Evolutionary conservation across 345 rosid species (phyloP).

Genomic region (Murraya koenigii): DNA sequence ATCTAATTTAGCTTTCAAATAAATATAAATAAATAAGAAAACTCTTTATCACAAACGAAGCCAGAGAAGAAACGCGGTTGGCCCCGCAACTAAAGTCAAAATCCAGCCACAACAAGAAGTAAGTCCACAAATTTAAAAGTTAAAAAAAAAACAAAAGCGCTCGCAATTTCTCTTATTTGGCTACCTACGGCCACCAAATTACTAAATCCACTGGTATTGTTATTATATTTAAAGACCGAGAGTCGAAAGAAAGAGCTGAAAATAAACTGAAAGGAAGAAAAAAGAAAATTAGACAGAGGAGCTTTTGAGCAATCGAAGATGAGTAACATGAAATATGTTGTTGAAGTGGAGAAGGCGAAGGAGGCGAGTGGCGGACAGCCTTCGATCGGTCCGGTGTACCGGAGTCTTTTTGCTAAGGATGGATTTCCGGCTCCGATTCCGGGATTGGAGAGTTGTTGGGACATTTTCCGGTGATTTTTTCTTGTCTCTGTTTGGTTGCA

Average conservation of each 20-base stretch:
- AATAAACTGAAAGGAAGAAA: not conserved
- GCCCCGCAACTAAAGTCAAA: not conserved
- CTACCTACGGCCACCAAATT: slow-evolving; percentile 9
- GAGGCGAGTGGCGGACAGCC: slow-evolving; percentile 62
- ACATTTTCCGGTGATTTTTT: slow-evolving; percentile 71
- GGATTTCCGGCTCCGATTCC: slow-evolving; percentile 77
- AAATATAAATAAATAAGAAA: not conserved
- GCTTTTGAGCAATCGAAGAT: not conserved
- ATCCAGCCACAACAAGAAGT: not conserved
- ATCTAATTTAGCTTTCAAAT: too few relatives aligned
- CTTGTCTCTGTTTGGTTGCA: slow-evolving; percentile 8
- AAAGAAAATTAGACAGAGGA: not conserved
- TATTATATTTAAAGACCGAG: not conserved
- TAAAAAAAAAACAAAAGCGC: not conserved
- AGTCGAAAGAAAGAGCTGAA: not conserved
- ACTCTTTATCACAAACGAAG: not conserved
- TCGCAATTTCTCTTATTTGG: not conserved
- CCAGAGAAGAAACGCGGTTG: too few relatives aligned
- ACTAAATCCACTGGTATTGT: too few relatives aligned
- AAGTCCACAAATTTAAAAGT: not conserved
- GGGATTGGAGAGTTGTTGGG: slow-evolving; percentile 92
- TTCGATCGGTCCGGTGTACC: slow-evolving; percentile 84
- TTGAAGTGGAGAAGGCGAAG: slow-evolving; percentile 74
- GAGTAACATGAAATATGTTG: slow-evolving; percentile 40
- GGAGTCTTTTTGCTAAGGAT: slow-evolving; percentile 67